Percentiles rank a stretch among this genome's conserved stretches.
Conservation (phyloP, 2,329 filamentous ascomycete genomes). For the Colletotrichum cereale region DNA sequence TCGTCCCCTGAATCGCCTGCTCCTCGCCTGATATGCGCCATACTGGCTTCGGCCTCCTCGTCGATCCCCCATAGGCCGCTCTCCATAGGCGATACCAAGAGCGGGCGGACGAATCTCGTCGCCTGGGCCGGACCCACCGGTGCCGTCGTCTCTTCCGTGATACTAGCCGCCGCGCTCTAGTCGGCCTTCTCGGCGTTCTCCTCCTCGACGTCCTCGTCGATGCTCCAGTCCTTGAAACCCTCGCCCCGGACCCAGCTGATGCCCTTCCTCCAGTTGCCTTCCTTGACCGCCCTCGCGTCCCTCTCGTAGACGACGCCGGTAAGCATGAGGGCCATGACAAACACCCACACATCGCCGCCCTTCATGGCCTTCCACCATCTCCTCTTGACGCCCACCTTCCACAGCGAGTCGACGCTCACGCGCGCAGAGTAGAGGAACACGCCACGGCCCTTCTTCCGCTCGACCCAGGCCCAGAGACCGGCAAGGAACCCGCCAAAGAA, state of each 20-base stretch:
- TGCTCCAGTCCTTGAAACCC: conserved; percentile 77
- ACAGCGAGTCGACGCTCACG: conserved; percentile 83
- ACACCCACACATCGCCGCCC: conserved; percentile 87
- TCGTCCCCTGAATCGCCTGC: not conserved
- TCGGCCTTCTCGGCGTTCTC: conserved; percentile 42
- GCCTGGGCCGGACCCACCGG: not conserved
- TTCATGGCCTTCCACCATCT: conserved; percentile 87
- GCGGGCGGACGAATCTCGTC: not conserved
- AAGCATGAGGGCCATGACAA: conserved; percentile 82
- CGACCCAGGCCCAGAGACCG: conserved; percentile 86
- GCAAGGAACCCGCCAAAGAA: conserved; percentile 90
- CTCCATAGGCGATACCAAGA: no score
- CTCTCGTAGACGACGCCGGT: conserved; percentile 83
- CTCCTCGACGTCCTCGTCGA: conserved; percentile 64
- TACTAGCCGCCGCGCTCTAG: not conserved
- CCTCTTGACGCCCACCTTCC: conserved; percentile 94
- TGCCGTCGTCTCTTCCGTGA: not conserved
- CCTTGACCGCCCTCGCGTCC: conserved; percentile 75
- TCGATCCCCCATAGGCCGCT: not conserved
- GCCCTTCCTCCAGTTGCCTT: conserved; percentile 76
- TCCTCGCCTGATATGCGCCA: not conserved
- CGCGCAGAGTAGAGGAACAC: conserved; percentile 85
- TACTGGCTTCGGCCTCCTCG: not conserved
- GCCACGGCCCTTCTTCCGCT: conserved; percentile 71
- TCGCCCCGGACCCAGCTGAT: conserved; percentile 81